Evolutionary conservation across 78 protist species (phyloP).

Genomic region (Blattamonas nauphoetae): DNA sequence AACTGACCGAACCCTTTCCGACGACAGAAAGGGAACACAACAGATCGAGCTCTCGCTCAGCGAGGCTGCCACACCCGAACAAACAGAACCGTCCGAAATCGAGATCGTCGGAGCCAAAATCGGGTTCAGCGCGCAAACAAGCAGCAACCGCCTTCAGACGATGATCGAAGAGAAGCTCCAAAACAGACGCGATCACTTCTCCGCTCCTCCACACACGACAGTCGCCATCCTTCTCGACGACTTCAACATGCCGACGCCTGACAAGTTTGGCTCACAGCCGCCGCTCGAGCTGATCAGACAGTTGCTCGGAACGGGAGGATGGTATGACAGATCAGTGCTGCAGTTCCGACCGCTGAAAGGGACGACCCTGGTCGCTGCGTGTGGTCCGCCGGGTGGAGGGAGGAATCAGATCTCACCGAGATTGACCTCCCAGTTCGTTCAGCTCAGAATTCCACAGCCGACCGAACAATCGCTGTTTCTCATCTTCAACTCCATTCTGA

Average conservation of each 20-base stretch:
- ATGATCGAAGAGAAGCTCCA: slow-evolving; percentile 13
- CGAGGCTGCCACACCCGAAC: not conserved
- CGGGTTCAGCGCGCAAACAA: slow-evolving; percentile 8
- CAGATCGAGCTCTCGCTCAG: slow-evolving; percentile 16
- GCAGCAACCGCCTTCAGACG: not conserved
- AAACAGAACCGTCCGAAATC: not conserved
- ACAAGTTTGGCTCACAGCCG: slow-evolving; percentile 42
- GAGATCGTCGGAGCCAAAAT: not conserved
- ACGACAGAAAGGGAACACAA: not conserved
- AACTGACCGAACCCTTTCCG: too few relatives aligned
- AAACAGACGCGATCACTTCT: not conserved
- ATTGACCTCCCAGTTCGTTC: slow-evolving; percentile 38
- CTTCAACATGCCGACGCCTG: slow-evolving; percentile 31
- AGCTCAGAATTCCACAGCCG: slow-evolving; percentile 36
- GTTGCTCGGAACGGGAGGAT: slow-evolving; percentile 23
- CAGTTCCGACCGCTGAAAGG: not conserved
- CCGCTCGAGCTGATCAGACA: slow-evolving; percentile 37
- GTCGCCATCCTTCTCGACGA: slow-evolving; percentile 11
- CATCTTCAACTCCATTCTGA: slow-evolving; percentile 48
- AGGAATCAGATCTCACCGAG: slow-evolving; percentile 48
- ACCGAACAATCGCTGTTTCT: slow-evolving; percentile 25
- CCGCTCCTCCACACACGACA: not conserved
- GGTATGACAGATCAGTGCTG: slow-evolving; percentile 10
- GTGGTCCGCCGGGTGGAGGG: slow-evolving; percentile 54
- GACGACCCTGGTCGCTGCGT: not conserved